Percentiles rank a stretch among this genome's conserved stretches.
Evolutionary conservation across 2,329 filamentous ascomycete genomes (phyloP).

Genomic region (Didymella arachidicola): DNA sequence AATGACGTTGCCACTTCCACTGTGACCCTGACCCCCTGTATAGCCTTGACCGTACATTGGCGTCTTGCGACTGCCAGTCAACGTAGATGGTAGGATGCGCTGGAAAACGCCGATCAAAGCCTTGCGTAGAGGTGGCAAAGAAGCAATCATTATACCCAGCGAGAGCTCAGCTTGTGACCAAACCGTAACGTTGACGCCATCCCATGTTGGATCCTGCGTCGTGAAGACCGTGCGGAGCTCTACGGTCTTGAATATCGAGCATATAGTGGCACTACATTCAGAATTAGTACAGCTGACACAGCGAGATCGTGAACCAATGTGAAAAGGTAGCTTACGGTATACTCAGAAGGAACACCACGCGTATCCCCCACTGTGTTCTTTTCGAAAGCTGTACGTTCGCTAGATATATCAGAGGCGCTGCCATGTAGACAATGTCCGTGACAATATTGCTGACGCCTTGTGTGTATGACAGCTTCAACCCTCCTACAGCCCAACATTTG

Average conservation of each 20-base stretch:
- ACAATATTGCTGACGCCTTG: conserved; percentile 39
- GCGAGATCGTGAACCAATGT: too few species aligned
- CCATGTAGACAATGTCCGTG: conserved; percentile 39
- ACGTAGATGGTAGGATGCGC: conserved; percentile 24
- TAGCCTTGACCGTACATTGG: conserved; percentile 18
- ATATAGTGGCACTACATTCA: conserved; percentile 31
- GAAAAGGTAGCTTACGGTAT: conserved; percentile 31
- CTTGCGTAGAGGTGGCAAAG: conserved; percentile 38
- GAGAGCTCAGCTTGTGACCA: conserved; percentile 35
- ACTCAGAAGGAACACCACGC: conserved; percentile 40
- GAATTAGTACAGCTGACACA: background rate
- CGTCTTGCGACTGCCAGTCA: conserved; percentile 7
- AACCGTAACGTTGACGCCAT: conserved; percentile 33
- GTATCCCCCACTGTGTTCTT: conserved; percentile 38
- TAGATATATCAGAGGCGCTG: conserved; percentile 40
- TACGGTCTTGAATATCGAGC: conserved; percentile 39
- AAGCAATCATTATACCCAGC: conserved; percentile 32
- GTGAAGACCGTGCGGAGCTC: conserved; percentile 32
- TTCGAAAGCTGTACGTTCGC: conserved; percentile 31
- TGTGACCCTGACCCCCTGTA: conserved; percentile 4
- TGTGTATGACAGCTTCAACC: conserved; percentile 31
- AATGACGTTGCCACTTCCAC: background rate
- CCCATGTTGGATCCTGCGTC: conserved; percentile 35
- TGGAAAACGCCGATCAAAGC: conserved; percentile 29
- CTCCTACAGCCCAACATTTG: conserved; percentile 32